Evolutionary conservation across 306 rosid genomes (phyloP), one percentile per base, ranked within the genome.

Genomic region (Dryas alaskensis): DNA sequence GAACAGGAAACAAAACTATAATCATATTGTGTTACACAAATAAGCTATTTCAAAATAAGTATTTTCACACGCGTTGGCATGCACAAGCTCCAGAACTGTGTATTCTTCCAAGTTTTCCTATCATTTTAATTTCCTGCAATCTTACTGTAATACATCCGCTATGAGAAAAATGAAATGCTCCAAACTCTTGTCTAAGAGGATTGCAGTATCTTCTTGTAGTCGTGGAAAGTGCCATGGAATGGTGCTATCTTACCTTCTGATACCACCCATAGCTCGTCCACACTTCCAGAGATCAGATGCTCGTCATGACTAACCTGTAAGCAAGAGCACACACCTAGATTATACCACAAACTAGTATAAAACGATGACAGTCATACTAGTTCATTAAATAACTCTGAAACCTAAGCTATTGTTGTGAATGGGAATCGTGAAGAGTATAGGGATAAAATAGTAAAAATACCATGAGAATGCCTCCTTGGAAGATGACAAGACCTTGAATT

Each of bases 381-480:
- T 46, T 47, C 12, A 19, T 57, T 4, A 16, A 40, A 69, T 9
- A 60, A 76, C 17, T 51, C 6, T 0, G 10, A 8, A 45, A 13
- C 2, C n/a, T 6, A 11, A 8, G 10, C 49, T 16, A 49, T 60
- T 42, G n/a, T 51, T 65, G 58, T 14, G 39, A 51, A 64, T n/a
- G 43, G 12, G 45, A 74, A 11, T 48, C 7, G 17, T 55, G 55
- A 69, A 63, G 69, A 67, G 14, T 4, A 44, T 7, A 10, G 57
- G n/a, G 48, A 60, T 42, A 39, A 40, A 53, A 22, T 22, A 22
- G 22, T 22, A 22, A 22, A 22, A 22, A 45, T 92, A 95, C 99
- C 98, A 92, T 95, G 79, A 95, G 96, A 88, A 95, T 92, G 86
- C 99, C 99, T 84, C 99, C 99, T 88, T 95, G 99, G 76, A 90